Base-by-base conservation (phyloP, 805 yeast genomes). In the Starmerella gropengiesseri region DNA sequence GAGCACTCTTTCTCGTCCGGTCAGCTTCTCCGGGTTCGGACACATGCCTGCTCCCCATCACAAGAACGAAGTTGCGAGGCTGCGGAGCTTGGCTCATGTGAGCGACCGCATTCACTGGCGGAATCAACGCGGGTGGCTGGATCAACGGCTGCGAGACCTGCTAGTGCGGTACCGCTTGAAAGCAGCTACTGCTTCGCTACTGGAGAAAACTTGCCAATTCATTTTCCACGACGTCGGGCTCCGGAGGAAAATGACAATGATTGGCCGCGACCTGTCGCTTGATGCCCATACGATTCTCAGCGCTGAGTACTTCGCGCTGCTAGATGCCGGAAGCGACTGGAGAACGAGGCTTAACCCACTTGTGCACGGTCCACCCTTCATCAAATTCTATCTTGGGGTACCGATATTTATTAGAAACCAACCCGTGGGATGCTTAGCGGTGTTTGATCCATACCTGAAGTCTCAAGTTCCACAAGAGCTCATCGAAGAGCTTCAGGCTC, bases 231-330 rank as follows among this genome's bases (percentile, higher is more conserved):
- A 73, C 43, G 61, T 67, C 8, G 65, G 71, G 6, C 60, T 77
- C 27, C 43, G 64, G 59, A n/a, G 73, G 67, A 44, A 67, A 75
- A 38, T 75, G 76, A 11, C 27, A 0, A 17, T 23, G 12, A 36
- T 50, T 12, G 41, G 51, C 27, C 64, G 84, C 40, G 60, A 58
- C 17, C 61, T 75, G 2, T 75, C 85, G 7, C 59, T 81, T 35
- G 91, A 81, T 56, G 75, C 75, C 7, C 89, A 81, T 60, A 67
- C 85, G 0, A 67, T 81, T 2, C 60, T 81, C 27, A 77, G 86
- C 0, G 58, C 64, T 6, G 75, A 67, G 2, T 67, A 69, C 47
- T 71, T 81, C 41, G 62, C 75, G 3, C 50, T 81, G 7, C 55
- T 67, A 5, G 82, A 81, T 56, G 77, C 86, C 2, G 58, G 74